Evolutionary conservation across 257 asterid genomes (phyloP).

Genomic region (Galeopsis tetrahit): DNA sequence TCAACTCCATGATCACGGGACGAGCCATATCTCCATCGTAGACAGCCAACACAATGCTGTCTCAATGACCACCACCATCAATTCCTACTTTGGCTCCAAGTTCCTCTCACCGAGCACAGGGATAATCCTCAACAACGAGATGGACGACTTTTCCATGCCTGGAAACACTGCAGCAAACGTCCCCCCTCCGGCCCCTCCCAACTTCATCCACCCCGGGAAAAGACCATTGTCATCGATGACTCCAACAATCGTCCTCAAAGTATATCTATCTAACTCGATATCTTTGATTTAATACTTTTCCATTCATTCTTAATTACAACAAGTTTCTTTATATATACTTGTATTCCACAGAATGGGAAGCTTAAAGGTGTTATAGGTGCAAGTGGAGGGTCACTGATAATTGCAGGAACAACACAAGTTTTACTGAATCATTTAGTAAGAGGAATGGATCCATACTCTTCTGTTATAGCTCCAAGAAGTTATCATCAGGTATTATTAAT

Average conservation of each 20-base stretch:
- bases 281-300: not conserved
- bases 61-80: slow-evolving; percentile 67
- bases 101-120: slow-evolving; percentile 65
- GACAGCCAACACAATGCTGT: slow-evolving; percentile 68
- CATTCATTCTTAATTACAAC: not conserved
- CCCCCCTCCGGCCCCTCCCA: slow-evolving; percentile 63
- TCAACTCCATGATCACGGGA: slow-evolving; percentile 67
- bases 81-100: slow-evolving; percentile 57
- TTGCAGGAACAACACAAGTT: slow-evolving; percentile 57
- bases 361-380: slow-evolving; percentile 70
- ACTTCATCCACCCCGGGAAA: slow-evolving; percentile 67
- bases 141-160: slow-evolving; percentile 81
- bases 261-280: slow-evolving; percentile 1
- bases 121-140: slow-evolving; percentile 74
- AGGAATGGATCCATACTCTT: slow-evolving; percentile 67
- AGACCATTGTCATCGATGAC: slow-evolving; percentile 81
- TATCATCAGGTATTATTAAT: slow-evolving; percentile 56
- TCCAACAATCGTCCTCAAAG: slow-evolving; percentile 68
- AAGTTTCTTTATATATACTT: not conserved
- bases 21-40: slow-evolving; percentile 72
- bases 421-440: slow-evolving; percentile 53
- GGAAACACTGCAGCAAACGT: slow-evolving; percentile 25
- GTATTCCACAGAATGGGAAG: slow-evolving; percentile 40
- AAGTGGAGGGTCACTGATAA: slow-evolving; percentile 65
- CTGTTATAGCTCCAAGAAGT: slow-evolving; percentile 67